Evolutionary conservation across 805 yeast genomes (phyloP), one percentile per base, ranked within the genome.

Genomic region (Wickerhamomyces queroliae): DNA sequence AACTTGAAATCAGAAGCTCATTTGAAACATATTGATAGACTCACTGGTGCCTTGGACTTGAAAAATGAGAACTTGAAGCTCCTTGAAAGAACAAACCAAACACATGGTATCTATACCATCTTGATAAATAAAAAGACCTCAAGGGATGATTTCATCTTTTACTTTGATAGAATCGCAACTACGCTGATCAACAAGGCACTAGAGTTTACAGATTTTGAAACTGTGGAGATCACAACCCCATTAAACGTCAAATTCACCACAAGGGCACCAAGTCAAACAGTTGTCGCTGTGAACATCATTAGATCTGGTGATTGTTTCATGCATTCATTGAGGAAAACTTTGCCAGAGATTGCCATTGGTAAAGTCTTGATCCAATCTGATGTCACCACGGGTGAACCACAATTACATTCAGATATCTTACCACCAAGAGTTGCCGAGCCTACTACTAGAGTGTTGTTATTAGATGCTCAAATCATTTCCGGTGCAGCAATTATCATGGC

Each of bases 401-500:
- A 83, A 55, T 68, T 93, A 43, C 96, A 90, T 58, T 78, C 81
- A n/a, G 83, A 83, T 47, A 73, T 77, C 19, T 61, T 91, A 28
- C 96, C 97, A 0, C 48, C 48, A 0, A 52, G 52, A 9, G 50
- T 66, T 13, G 44, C 38, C 4, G 42, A 46, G 1, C 21, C 35
- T 1, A 57, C 47, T 23, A 52, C 52, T 25, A 76, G 73, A 44
- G 77, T 87, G 1, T 61, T 91, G 8, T 61, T 91, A 36, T 76
- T 87, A 53, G 97, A 91, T 55, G 87, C 95, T 0, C 96, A 91
- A 57, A 70, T 88, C 36, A 81, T 87, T 24, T 80, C 95, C 23
- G 99, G 98, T 2, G 95, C 96, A 0, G 95, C 95, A 0, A 81
- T 90, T 2, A 83, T 88, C 32, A 93, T 91, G 98, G 95, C 97